phyloP scores from a whole-genome alignment of 148 eudicot species.

The Spergularia bocconei region DNA sequence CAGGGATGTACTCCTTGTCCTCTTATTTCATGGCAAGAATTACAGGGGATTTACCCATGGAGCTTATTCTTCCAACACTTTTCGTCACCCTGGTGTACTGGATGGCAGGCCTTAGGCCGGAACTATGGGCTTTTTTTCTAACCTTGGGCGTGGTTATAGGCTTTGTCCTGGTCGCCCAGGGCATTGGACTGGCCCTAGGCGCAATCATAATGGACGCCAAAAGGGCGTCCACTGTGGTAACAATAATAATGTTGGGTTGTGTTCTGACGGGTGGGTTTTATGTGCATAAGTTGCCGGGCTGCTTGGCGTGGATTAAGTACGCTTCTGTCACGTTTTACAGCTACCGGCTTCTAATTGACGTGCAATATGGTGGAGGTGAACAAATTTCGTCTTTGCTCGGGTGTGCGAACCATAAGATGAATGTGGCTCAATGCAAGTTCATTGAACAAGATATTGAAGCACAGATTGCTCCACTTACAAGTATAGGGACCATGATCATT shows the following conservation, averaged over 20 bases:
- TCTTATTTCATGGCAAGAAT: constrained; percentile 86
- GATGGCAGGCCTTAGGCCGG: constrained; percentile 74
- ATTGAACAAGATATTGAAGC: constrained; percentile 66
- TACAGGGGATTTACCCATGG: constrained; percentile 87
- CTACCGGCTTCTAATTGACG: constrained; percentile 65
- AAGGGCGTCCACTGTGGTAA: constrained; percentile 76
- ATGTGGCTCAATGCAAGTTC: constrained; percentile 50
- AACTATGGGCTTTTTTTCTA: constrained; percentile 44
- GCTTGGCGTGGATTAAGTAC: constrained; percentile 73
- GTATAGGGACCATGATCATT: constrained; percentile 44
- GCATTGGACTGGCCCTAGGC: constrained; percentile 80
- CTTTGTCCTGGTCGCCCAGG: constrained; percentile 80
- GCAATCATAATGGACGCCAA: constrained; percentile 93
- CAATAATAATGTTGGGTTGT: constrained; percentile 78
- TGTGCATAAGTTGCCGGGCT: constrained; percentile 71
- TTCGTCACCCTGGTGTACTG: constrained; percentile 66
- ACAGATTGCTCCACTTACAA: constrained; percentile 50
- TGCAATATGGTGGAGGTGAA: constrained; percentile 74
- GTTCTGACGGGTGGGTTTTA: constrained; percentile 89
- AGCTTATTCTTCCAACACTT: constrained; percentile 69
- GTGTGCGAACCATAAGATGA: constrained; percentile 31
- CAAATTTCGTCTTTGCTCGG: constrained; percentile 43
- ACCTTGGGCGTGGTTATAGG: constrained; percentile 55
- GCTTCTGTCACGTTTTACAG: constrained; percentile 58
- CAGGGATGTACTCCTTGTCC: constrained; percentile 81